Percentiles rank a stretch among this genome's conserved stretches.
phyloP scores from a whole-genome alignment of 345 rosid genomes.

The Populus davidiana region DNA sequence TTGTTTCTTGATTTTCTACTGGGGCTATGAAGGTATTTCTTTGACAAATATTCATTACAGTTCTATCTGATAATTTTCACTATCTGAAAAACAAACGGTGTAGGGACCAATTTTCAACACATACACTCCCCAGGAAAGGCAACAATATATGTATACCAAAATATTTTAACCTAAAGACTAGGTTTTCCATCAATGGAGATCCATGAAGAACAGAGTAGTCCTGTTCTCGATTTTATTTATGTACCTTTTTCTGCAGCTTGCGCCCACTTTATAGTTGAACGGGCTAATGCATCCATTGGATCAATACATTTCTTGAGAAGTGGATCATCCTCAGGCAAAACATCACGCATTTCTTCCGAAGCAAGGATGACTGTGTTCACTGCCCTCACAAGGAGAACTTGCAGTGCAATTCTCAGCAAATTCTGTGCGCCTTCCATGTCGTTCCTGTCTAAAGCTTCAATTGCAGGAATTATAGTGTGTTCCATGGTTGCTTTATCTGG shows the following conservation, averaged over 20 bases:
- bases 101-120: neutral
- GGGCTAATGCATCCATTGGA: constrained; percentile 45
- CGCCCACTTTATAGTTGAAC: constrained; percentile 42
- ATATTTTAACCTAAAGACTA: neutral
- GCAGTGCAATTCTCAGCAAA: constrained; percentile 50
- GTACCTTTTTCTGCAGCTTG: constrained; percentile 27
- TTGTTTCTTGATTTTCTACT: neutral
- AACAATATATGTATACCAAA: neutral
- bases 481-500: constrained; percentile 56
- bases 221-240: constrained; percentile 1
- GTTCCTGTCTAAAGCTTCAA: constrained; percentile 39
- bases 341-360: constrained; percentile 35
- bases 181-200: neutral
- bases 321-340: constrained; percentile 47
- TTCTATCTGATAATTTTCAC: neutral
- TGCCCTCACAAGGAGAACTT: constrained; percentile 51
- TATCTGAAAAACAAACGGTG: neutral
- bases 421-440: constrained; percentile 51
- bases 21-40: neutral
- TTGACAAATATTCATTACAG: neutral
- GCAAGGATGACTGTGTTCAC: constrained; percentile 43
- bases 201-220: neutral
- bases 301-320: constrained; percentile 49
- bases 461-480: constrained; percentile 42
- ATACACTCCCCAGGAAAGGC: constrained; percentile 1